Percentiles rank a stretch among this genome's conserved stretches.
These are phyloP conservation scores for Vickermania ingenoplastis DNA, from an alignment of 208 protist species.

Conservation along the genomic window DNA sequence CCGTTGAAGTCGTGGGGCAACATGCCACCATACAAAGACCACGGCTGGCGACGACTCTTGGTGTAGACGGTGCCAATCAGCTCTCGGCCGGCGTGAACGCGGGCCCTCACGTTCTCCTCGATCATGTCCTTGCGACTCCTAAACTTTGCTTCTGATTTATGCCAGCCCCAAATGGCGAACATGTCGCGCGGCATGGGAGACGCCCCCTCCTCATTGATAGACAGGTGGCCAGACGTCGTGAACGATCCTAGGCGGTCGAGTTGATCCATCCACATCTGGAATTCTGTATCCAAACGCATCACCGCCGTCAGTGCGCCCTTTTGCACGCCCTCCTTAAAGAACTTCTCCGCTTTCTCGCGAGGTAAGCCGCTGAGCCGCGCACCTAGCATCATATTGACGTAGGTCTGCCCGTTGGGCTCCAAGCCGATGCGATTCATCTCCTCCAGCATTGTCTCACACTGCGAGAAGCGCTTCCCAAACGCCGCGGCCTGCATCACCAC, in stretches of 20 bases:
- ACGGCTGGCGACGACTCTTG: conserved; percentile 66
- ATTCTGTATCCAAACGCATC: conserved; percentile 84
- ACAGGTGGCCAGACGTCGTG: conserved; percentile 55
- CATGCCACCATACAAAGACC: conserved; percentile 79
- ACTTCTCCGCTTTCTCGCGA: conserved; percentile 47
- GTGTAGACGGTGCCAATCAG: conserved; percentile 75
- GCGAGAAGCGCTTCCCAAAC: conserved; percentile 66
- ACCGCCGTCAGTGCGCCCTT: conserved; percentile 46
- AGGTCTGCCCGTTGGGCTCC: conserved; percentile 82
- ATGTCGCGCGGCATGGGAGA: conserved; percentile 78
- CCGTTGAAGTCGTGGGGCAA: conserved; percentile 70
- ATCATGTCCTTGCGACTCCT: conserved; percentile 53
- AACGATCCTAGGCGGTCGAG: conserved; percentile 84
- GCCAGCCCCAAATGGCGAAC: conserved; percentile 86
- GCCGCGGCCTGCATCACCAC: conserved; percentile 84
- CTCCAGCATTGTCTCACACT: conserved; percentile 48
- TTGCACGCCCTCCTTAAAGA: conserved; percentile 65
- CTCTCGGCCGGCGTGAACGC: conserved; percentile 49
- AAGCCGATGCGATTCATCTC: conserved; percentile 69
- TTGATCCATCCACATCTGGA: conserved; percentile 88
- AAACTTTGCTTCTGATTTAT: conserved; percentile 77
- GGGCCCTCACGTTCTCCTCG: conserved; percentile 47
- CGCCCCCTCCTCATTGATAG: conserved; percentile 76
- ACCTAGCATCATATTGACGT: conserved; percentile 89
- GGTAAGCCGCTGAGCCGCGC: conserved; percentile 42